Base-by-base conservation (phyloP, 2,329 filamentous ascomycete genomes). In the Colletotrichum lindemuthianum region DNA sequence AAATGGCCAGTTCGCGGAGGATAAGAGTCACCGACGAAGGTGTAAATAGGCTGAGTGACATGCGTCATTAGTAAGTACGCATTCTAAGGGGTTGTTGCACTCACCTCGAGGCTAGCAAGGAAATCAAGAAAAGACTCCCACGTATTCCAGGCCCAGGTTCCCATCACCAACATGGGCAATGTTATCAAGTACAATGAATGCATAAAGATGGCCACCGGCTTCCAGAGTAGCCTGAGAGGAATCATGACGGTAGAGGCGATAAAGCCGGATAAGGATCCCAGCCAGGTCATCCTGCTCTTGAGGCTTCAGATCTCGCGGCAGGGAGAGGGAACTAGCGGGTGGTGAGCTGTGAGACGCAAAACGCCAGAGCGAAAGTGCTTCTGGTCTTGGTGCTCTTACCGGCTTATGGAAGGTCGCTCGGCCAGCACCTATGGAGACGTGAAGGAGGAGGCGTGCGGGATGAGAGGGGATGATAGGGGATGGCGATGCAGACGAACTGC, bases 21-120 rank as follows among this genome's bases (percentile, higher is more conserved):
- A 24, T 16, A 32, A 10, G 13, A 44, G 10, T 32, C 13, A 68
- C 78, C 65, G 71, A 82, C 80, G 70, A 79, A 82, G 3, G 74
- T 78, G 55, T 82, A 82, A 4, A 82, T 58, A 4, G 79, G 77
- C 79, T 81, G 36, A 24, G 24, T 34, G 32, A 15, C 40, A 45
- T 33, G 36, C 24, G 12, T 13, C 13, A 34, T 48, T 53, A 24
- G 16, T 39, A 36, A 24, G 24, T 43, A 13, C 12, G 13, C 43
- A 24, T 64, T 55, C 33, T 36, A 65, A 65, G 63, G 63, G 59
- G 24, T 57, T 58, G 15, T 32, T 39, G 2, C 47, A 59, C 75
- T 68, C 59, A 81, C 79, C 74, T 80, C 71, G 34, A 81, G 70
- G 39, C 73, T 72, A 7, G 68, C 61, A 2, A 79, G 16, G 50